Percentiles rank a stretch among this genome's conserved stretches.
Conservation (phyloP, 768 basidiomycete species). For the Ramaria sp. region DNA sequence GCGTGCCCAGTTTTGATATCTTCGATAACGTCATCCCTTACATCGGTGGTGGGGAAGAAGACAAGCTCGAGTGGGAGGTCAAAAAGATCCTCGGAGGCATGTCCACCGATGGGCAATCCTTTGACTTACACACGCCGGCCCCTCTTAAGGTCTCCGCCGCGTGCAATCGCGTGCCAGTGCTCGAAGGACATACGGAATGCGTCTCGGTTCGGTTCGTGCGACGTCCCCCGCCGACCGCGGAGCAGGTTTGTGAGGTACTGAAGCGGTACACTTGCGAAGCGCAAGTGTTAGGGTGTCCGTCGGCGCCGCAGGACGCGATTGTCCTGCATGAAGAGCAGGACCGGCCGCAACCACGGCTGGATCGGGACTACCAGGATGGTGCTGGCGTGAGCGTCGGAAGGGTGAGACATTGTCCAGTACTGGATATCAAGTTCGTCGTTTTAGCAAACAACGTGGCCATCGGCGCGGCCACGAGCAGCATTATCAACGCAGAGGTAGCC, state of each 20-base stretch:
- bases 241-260: constrained; percentile 80
- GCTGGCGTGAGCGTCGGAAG: constrained; percentile 87
- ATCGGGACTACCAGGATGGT: constrained; percentile 82
- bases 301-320: constrained; percentile 75
- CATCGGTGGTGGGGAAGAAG: constrained; percentile 88
- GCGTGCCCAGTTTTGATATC: constrained; percentile 81
- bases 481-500: constrained; percentile 97
- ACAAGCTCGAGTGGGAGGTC: constrained; percentile 98
- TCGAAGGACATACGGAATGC: constrained; percentile 90
- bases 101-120: constrained; percentile 37
- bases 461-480: constrained; percentile 92
- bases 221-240: constrained; percentile 73
- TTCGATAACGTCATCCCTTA: constrained; percentile 93
- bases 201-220: constrained; percentile 77
- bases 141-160: constrained; percentile 86
- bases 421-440: constrained; percentile 94
- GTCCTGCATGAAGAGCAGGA: constrained; percentile 90
- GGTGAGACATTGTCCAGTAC: constrained; percentile 79
- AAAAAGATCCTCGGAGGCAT: constrained; percentile 79
- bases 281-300: constrained; percentile 66
- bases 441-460: constrained; percentile 90
- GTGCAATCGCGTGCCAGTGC: constrained; percentile 91
- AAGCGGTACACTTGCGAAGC: constrained; percentile 64
- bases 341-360: constrained; percentile 87
- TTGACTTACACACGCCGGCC: constrained; percentile 75